Conservation (phyloP, 768 basidiomycete genomes). For the Royoungia palumana region DNA sequence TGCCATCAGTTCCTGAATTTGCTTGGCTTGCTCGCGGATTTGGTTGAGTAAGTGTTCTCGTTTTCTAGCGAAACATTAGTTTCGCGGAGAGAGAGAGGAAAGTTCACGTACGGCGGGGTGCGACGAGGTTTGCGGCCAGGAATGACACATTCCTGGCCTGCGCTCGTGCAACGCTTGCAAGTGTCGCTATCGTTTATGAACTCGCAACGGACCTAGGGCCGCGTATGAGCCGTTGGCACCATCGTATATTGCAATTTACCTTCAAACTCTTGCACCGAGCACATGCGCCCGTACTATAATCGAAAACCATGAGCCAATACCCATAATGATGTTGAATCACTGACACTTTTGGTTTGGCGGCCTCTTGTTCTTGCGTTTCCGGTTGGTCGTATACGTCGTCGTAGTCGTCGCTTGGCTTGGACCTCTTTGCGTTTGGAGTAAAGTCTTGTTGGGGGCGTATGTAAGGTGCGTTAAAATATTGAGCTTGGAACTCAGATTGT, state of each 20-base stretch:
- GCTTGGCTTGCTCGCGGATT: conserved; percentile 69
- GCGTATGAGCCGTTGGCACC: background rate
- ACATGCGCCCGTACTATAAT: conserved; percentile 55
- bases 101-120: conserved; percentile 63
- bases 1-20: conserved; percentile 69
- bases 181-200: conserved; percentile 68
- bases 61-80: conserved; percentile 46
- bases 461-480: conserved; percentile 16
- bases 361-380: conserved; percentile 24
- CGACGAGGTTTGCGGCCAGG: conserved; percentile 83
- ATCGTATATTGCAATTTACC: conserved; percentile 23
- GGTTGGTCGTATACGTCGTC: conserved; percentile 11
- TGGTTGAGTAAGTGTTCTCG: conserved; percentile 75
- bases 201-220: conserved; percentile 68
- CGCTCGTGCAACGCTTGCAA: conserved; percentile 71
- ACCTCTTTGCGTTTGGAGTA: conserved; percentile 16
- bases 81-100: background rate
- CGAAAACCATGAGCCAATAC: conserved; percentile 3
- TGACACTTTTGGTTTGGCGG: conserved; percentile 22
- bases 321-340: background rate
- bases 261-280: conserved; percentile 63
- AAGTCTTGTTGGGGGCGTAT: conserved; percentile 1
- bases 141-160: conserved; percentile 70
- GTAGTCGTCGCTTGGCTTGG: conserved; percentile 19
- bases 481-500: conserved; percentile 28